Evolutionary conservation across 305 asterid species (phyloP).

Genomic region (Euphrasia arctica): DNA sequence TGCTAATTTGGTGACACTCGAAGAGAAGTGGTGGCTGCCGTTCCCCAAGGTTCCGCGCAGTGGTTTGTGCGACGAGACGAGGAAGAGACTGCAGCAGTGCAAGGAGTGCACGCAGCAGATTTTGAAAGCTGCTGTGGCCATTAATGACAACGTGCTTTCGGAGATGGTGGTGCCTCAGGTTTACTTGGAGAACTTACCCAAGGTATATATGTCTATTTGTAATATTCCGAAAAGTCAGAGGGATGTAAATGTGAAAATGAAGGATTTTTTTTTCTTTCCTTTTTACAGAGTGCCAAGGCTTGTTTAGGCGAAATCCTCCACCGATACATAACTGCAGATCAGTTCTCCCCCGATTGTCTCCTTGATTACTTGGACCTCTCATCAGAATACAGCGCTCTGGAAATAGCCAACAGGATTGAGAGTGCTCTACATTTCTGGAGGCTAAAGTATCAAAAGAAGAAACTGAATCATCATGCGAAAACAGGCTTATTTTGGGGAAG

Average conservation of each 20-base stretch:
- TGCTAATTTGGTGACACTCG: slow-evolving; percentile 51
- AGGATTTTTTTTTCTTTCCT: slow-evolving; percentile 15
- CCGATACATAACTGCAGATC: slow-evolving; percentile 67
- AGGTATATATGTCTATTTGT: slow-evolving; percentile 44
- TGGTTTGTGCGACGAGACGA: slow-evolving; percentile 64
- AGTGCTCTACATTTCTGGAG: slow-evolving; percentile 70
- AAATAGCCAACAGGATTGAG: slow-evolving; percentile 79
- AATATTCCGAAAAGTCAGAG: background rate
- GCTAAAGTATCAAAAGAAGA: slow-evolving; percentile 53
- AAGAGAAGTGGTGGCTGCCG: slow-evolving; percentile 93
- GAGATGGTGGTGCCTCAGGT: slow-evolving; percentile 77
- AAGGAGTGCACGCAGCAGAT: slow-evolving; percentile 81
- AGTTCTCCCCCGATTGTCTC: slow-evolving; percentile 73
- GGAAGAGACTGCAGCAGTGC: slow-evolving; percentile 62
- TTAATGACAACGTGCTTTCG: slow-evolving; percentile 59
- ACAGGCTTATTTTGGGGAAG: slow-evolving; percentile 61
- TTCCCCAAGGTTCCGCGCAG: slow-evolving; percentile 75
- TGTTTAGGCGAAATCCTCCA: slow-evolving; percentile 76
- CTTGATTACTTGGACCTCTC: slow-evolving; percentile 74
- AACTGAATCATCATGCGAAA: slow-evolving; percentile 38
- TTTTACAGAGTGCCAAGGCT: slow-evolving; percentile 79
- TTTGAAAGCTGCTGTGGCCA: slow-evolving; percentile 78
- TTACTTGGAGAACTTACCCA: slow-evolving; percentile 72
- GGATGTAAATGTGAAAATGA: background rate
- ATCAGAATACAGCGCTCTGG: slow-evolving; percentile 70